Evolutionary conservation across 2,329 filamentous ascomycete species (phyloP).

Genomic region (Trichoderma semiorbis): DNA sequence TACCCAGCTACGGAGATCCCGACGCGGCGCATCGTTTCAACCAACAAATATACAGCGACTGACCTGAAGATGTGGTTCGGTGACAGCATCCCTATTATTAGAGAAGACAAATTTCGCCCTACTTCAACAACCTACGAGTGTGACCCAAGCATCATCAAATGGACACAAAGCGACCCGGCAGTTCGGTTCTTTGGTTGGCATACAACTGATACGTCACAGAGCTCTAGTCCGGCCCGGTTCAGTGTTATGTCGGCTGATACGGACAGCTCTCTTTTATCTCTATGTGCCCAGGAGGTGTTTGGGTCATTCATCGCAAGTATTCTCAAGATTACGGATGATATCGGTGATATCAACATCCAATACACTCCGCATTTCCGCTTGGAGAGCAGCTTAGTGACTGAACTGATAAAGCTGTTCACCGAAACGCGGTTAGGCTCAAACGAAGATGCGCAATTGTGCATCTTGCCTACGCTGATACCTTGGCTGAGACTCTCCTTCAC

Average conservation of each 20-base stretch:
- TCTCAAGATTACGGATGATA: background rate
- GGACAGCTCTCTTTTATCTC: background rate
- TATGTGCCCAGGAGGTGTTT: background rate
- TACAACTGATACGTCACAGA: background rate
- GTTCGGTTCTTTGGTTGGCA: background rate
- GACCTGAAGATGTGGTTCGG: background rate
- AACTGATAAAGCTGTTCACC: background rate
- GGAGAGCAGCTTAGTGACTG: background rate
- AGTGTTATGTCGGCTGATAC: background rate
- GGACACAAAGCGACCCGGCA: background rate
- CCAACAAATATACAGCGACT: background rate
- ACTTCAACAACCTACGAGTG: fast-evolving
- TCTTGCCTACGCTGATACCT: background rate
- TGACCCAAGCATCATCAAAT: background rate
- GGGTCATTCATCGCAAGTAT: background rate
- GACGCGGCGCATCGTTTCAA: background rate
- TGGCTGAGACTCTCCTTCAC: fast-evolving
- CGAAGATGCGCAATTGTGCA: background rate
- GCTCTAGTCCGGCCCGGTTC: fast-evolving
- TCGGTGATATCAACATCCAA: background rate
- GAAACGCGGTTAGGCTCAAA: background rate
- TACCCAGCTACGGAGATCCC: background rate
- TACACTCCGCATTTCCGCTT: background rate
- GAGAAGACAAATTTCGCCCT: background rate
- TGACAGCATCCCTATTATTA: background rate